A percentile compares a stretch with the other conserved stretches of the same genome.
Evolutionary conservation across 306 rosid species (phyloP).

Genomic region (Bauhinia variegata): DNA sequence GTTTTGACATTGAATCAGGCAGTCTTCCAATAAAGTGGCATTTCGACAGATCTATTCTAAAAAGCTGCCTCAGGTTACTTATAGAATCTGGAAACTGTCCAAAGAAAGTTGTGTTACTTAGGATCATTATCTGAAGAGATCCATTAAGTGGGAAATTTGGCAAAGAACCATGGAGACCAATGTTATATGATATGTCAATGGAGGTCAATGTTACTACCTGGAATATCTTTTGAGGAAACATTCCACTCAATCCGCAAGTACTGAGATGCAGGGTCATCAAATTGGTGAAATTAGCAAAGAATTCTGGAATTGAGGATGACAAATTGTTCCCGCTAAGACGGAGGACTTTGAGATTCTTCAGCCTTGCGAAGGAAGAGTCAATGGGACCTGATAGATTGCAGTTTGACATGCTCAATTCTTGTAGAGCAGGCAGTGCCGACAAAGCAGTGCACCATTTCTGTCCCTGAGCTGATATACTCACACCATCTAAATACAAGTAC

Average conservation of each 20-base stretch:
- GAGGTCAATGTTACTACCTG: background rate
- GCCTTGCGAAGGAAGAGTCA: background rate
- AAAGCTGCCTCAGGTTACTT: background rate
- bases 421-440: background rate
- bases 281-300: background rate
- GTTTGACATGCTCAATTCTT: slow-evolving; percentile 6
- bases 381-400: slow-evolving; percentile 31
- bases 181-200: background rate
- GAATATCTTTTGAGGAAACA: slow-evolving; percentile 18
- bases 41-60: background rate
- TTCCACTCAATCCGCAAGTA: background rate
- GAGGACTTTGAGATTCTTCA: background rate
- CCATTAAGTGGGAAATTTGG: too few relatives aligned
- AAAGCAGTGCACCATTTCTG: slow-evolving; percentile 40
- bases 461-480: slow-evolving; percentile 34
- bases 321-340: background rate
- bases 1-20: background rate
- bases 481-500: slow-evolving; percentile 45
- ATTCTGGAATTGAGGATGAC: slow-evolving; percentile 15
- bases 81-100: slow-evolving; percentile 6
- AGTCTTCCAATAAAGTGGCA: background rate
- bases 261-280: slow-evolving; percentile 2
- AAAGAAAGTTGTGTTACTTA: background rate
- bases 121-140: too few relatives aligned
- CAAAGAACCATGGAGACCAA: too few relatives aligned